These are phyloP conservation scores for Silybum marianum DNA, from an alignment of 129 eudicot genomes.

Conservation along the genomic window DNA sequence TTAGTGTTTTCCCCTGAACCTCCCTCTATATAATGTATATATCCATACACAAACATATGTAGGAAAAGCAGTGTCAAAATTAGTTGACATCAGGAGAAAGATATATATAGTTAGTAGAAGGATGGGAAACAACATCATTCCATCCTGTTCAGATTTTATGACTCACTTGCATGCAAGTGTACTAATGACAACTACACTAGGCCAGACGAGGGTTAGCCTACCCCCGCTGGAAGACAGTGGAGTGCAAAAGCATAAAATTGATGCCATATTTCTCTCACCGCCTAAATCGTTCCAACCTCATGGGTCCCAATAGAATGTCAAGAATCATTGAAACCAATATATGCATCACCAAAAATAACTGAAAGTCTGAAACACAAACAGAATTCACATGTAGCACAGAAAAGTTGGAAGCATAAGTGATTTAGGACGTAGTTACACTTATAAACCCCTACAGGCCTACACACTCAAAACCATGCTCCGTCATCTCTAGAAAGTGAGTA, in stretches of 20 bases:
- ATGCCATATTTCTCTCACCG: not conserved
- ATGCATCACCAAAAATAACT: not conserved
- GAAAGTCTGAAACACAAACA: not conserved
- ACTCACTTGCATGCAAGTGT: not conserved
- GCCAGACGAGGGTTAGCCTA: not conserved
- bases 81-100: not conserved
- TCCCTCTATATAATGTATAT: no score
- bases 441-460: no score
- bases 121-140: not conserved
- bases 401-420: not conserved
- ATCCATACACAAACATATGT: not conserved
- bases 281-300: not conserved
- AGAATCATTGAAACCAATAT: not conserved
- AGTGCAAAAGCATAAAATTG: not conserved
- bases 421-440: no score
- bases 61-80: not conserved
- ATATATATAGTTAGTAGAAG: no score
- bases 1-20: no score
- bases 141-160: not conserved
- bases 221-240: not conserved
- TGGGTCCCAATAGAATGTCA: not conserved
- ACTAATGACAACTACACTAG: not conserved
- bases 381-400: not conserved
- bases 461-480: no score
- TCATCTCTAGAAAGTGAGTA: no score